A percentile compares a stretch with the other conserved stretches of the same genome.
Evolutionary conservation across 305 asterid species (phyloP).

Genomic region (Withania somnifera): DNA sequence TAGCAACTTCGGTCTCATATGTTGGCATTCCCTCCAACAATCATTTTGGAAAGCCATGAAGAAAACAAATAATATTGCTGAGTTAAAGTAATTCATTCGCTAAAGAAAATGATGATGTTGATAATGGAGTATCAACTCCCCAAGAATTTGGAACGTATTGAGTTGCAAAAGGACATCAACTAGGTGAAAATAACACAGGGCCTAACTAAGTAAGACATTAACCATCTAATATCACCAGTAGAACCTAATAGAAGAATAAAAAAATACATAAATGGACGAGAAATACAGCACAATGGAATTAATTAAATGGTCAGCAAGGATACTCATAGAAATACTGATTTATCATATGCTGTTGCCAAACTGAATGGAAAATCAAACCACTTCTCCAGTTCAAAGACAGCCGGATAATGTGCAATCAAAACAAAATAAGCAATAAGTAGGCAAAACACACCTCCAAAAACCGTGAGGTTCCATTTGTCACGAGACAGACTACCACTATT

Average conservation of each 20-base stretch:
- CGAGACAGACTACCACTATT: slow-evolving; percentile 64
- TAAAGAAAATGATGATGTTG: background rate
- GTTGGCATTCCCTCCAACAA: background rate
- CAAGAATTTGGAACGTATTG: background rate
- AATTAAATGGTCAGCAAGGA: background rate
- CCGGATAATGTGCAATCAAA: background rate
- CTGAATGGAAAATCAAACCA: background rate
- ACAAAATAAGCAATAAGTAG: background rate
- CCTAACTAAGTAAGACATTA: background rate
- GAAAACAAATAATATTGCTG: background rate
- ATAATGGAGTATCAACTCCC: background rate
- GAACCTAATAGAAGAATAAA: background rate
- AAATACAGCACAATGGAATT: background rate
- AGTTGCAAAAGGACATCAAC: background rate
- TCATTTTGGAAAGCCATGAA: background rate
- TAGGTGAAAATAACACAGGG: background rate
- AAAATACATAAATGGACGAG: background rate
- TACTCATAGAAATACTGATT: background rate
- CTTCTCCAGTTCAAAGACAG: background rate
- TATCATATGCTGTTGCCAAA: background rate
- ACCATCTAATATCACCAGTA: background rate
- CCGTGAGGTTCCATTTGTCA: slow-evolving; percentile 67
- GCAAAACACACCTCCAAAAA: slow-evolving; percentile 69
- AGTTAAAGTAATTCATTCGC: background rate
- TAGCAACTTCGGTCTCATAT: background rate